phyloP scores from a whole-genome alignment of 352 stramenopile genomes.

The Globisporangium radiosum region DNA sequence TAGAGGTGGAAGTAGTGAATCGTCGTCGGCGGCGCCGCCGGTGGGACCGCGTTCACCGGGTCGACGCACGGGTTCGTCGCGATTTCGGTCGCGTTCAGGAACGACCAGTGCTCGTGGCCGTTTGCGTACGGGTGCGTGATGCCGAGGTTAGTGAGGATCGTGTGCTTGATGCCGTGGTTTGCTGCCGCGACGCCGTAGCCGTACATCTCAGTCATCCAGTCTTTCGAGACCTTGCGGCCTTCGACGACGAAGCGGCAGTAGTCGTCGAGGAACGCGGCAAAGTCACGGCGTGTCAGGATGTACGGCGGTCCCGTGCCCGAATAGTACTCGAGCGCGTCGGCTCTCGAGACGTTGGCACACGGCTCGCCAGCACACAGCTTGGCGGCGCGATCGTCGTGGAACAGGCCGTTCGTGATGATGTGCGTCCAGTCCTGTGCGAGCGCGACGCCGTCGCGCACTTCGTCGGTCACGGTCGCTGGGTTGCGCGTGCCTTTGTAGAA shows the following conservation, averaged over 20 bases:
- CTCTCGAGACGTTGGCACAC: slow-evolving; percentile 8
- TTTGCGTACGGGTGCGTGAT: slow-evolving; percentile 29
- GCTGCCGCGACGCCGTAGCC: slow-evolving; percentile 43
- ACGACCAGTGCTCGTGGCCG: slow-evolving; percentile 35
- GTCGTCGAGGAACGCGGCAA: slow-evolving; percentile 18
- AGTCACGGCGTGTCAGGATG: slow-evolving; percentile 27
- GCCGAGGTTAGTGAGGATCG: slow-evolving; percentile 36
- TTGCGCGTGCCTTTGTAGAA: slow-evolving; percentile 17
- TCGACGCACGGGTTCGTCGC: slow-evolving; percentile 29
- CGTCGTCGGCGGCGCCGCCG: not conserved
- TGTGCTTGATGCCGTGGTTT: slow-evolving; percentile 52
- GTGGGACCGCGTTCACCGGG: not conserved
- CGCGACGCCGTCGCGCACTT: slow-evolving; percentile 16
- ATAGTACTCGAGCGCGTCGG: slow-evolving; percentile 23
- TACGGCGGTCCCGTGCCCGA: slow-evolving; percentile 19
- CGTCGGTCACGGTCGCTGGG: slow-evolving; percentile 10
- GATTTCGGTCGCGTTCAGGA: slow-evolving; percentile 17
- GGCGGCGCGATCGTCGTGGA: not conserved
- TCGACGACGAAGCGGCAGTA: slow-evolving; percentile 20
- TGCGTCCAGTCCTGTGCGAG: slow-evolving; percentile 18
- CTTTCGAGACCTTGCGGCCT: slow-evolving; percentile 11
- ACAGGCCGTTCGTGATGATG: slow-evolving; percentile 8
- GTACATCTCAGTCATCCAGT: slow-evolving; percentile 63
- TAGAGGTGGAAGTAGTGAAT: slow-evolving; percentile 5
- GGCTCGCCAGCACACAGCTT: slow-evolving; percentile 10